Base-by-base conservation (phyloP, 2,329 filamentous ascomycete genomes). In the Karstenula rhodostoma region DNA sequence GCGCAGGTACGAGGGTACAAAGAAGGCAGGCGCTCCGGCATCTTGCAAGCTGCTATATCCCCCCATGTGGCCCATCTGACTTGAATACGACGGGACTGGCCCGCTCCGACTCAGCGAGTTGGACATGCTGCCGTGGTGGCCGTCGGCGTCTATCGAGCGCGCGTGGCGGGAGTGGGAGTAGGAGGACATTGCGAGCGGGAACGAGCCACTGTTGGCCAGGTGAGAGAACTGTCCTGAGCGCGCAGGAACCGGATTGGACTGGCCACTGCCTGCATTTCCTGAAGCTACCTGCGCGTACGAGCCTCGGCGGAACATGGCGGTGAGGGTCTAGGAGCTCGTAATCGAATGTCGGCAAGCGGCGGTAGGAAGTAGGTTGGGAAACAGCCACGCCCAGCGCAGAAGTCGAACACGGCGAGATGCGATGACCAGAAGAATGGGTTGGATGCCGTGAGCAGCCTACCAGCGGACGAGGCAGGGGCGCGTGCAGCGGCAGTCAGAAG, bases 1-100 rank as follows among this genome's bases (percentile, higher is more conserved):
- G 67, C 85, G 84, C 47, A 98, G 85, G 78, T 97, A 97, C 5
- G 92, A 93, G 0, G 94, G 94, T 12, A 89, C 85, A 77, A 97
- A 93, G 82, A 94, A 94, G 6, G 59, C 78, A 70, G 59, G 83
- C 76, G 64, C 74, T 67, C 65, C 51, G 29, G 55, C 61, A 42
- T 77, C 73, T 22, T 72, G 69, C 23, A 62, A 58, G 15, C 61
- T 56, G 19, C 69, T 69, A 33, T 71, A 61, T 7, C 69, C 70
- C 55, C 73, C 72, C 66, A 72, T 68, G 37, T 75, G 69, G 29
- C 73, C 78, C 67, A 80, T 83, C 69, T 83, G 83, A 64, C 81
- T 80, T 6, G 82, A 81, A 64, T 83, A 83, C 10, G 78, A 73
- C 37, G 82, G 82, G 22, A 84, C 71, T 4, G 74, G 71, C 29